Evolutionary conservation across 1,284 basidiomycete genomes (phyloP).

Genomic region (Apiotrichum gracile): DNA sequence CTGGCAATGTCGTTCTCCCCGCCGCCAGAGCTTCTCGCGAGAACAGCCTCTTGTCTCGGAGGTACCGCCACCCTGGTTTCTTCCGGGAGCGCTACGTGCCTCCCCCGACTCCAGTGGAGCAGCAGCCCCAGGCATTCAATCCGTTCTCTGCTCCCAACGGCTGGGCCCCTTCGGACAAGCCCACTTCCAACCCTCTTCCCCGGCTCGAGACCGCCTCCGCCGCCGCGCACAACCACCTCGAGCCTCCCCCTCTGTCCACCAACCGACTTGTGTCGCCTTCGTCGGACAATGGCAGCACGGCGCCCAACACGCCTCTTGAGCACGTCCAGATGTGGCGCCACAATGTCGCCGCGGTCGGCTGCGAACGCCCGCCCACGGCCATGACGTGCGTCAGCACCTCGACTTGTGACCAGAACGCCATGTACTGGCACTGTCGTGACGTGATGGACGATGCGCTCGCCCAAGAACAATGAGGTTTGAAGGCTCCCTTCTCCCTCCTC

Average conservation of each 20-base stretch:
- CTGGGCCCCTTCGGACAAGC: background rate
- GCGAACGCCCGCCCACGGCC: background rate
- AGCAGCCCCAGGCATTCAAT: background rate
- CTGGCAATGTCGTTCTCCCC: background rate
- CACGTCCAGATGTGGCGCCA: background rate
- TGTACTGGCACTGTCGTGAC: background rate
- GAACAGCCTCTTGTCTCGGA: background rate
- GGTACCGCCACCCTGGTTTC: background rate
- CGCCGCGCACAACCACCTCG: background rate
- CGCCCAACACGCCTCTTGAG: background rate
- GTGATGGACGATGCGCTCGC: background rate
- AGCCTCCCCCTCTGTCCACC: background rate
- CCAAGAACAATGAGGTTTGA: background rate
- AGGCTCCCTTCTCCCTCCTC: background rate
- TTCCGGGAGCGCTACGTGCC: constrained; percentile 2
- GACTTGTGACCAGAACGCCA: background rate
- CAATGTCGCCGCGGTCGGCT: background rate
- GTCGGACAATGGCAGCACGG: background rate
- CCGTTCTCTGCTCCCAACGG: background rate
- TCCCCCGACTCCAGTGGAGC: background rate
- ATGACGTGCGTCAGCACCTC: background rate
- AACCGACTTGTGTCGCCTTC: background rate
- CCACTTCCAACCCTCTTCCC: background rate
- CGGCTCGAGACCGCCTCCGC: too few species aligned
- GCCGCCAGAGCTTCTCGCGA: background rate